Evolutionary conservation across 306 rosid species (phyloP), one percentile per base, ranked within the genome.

Genomic region (Morella rubra): DNA sequence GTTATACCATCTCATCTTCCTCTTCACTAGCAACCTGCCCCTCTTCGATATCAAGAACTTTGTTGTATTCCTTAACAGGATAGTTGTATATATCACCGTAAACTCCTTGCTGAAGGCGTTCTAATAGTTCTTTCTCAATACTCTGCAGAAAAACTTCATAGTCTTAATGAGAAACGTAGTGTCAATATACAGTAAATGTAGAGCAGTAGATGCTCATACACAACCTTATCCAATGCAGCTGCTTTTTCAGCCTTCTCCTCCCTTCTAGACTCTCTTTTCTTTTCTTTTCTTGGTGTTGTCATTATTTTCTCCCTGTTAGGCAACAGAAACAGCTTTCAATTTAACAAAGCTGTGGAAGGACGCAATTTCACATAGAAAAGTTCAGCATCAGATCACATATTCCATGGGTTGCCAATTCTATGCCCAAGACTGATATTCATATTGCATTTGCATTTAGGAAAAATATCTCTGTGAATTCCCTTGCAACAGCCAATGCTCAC

Each of bases 261-360:
- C 87, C 98, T 91, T 86, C 97, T 89, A 81, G 89, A 76, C 75
- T 91, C 96, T 85, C 96, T 91, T 87, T 89, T 94, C 74, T 44
- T 89, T 81, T 91, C 86, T 77, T 93, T 94, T 74, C 97, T 90
- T 65, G 98, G 98, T 12, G 83, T 71, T 7, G 97, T 92, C 91
- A 87, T 84, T 82, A 90, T 89, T 80, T 90, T 92, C 90, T 94
- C 97, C 88, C 97, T 94, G 84, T 55, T 67, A n/a, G 70, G 76
- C 14, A 69, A n/a, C 61, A 40, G 11, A 77, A 80, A 68, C 32
- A 49, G 52, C 27, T 66, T 41, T 16, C 50, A 72, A n/a, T 8
- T 32, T n/a, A 15, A 50, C 65, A 72, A 72, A 53, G 45, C 24
- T 44, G 41, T 45, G 19, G 10, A 27, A 69, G 16, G n/a, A 18